Conservation (phyloP, 768 basidiomycete species). For the Kondoa malvinella region DNA sequence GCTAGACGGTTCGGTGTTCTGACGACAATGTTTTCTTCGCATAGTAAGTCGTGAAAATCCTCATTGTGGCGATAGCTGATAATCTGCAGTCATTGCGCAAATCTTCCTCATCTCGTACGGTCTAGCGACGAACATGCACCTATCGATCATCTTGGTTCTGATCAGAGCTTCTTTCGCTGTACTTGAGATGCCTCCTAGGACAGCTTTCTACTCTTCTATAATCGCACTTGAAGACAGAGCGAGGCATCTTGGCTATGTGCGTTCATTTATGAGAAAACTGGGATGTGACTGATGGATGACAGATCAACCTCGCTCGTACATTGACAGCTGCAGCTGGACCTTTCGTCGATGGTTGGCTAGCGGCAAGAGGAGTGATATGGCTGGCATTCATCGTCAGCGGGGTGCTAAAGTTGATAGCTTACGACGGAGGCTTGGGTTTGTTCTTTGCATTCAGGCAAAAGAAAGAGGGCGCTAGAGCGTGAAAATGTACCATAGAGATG, state of each 20-base stretch:
- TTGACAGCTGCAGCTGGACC: neutral
- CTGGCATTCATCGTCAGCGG: neutral
- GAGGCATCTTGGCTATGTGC: neutral
- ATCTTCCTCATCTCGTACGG: neutral
- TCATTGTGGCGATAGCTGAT: too few relatives aligned
- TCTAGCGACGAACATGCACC: neutral
- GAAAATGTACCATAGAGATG: neutral
- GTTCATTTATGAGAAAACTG: neutral
- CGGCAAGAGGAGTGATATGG: neutral
- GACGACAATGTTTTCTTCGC: neutral
- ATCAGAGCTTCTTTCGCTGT: neutral
- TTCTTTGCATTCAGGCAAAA: neutral
- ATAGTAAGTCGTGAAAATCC: too few relatives aligned
- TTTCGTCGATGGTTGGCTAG: neutral
- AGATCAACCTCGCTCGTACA: neutral
- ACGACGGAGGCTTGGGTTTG: neutral
- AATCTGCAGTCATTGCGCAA: neutral
- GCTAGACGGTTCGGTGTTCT: neutral
- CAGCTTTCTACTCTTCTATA: neutral
- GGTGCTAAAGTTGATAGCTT: neutral
- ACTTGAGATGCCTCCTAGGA: neutral
- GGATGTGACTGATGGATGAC: neutral
- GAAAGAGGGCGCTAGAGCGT: neutral
- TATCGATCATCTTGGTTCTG: neutral
- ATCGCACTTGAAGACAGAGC: neutral